Evolutionary conservation across 2,329 filamentous ascomycete genomes (phyloP).

Genomic region (Penicillium sclerotiorum): DNA sequence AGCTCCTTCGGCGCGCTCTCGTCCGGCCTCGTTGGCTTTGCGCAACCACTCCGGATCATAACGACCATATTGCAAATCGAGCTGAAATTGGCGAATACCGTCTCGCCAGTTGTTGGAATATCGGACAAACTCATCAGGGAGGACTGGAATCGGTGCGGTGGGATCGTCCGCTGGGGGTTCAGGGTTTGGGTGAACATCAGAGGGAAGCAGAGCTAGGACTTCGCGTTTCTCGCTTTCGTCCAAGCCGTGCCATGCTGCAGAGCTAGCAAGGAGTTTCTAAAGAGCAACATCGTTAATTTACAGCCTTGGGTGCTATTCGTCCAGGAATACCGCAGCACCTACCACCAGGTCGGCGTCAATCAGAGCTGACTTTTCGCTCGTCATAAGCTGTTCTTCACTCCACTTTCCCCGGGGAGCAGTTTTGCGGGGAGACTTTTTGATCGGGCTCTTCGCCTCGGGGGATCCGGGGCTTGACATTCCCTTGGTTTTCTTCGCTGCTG

Average conservation of each 20-base stretch:
- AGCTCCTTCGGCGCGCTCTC: constrained; percentile 54
- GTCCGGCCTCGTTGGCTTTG: constrained; percentile 56
- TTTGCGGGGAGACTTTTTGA: constrained; percentile 37
- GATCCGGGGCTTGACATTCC: constrained; percentile 31
- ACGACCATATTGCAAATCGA: constrained; percentile 58
- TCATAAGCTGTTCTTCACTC: constrained; percentile 43
- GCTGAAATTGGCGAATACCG: constrained; percentile 57
- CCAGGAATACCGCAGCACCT: too few species aligned
- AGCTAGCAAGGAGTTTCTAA: constrained; percentile 44
- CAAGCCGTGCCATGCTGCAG: constrained; percentile 45
- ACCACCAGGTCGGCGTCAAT: constrained; percentile 44
- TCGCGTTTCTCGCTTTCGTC: constrained; percentile 46
- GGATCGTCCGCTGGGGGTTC: constrained; percentile 31
- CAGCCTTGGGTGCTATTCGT: too few species aligned
- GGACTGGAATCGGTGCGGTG: constrained; percentile 37
- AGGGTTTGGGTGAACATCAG: constrained; percentile 42
- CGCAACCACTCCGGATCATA: constrained; percentile 61
- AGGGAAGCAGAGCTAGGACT: constrained; percentile 44
- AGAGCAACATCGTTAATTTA: neutral
- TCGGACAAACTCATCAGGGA: constrained; percentile 45
- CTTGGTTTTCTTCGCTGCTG: constrained; percentile 23
- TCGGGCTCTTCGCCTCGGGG: constrained; percentile 23
- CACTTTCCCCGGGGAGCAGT: constrained; percentile 38
- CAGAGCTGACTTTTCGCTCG: constrained; percentile 40
- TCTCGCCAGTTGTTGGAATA: constrained; percentile 55